Evolutionary conservation across 129 eudicot species (phyloP).

Genomic region (Oenanthe sinensis): DNA sequence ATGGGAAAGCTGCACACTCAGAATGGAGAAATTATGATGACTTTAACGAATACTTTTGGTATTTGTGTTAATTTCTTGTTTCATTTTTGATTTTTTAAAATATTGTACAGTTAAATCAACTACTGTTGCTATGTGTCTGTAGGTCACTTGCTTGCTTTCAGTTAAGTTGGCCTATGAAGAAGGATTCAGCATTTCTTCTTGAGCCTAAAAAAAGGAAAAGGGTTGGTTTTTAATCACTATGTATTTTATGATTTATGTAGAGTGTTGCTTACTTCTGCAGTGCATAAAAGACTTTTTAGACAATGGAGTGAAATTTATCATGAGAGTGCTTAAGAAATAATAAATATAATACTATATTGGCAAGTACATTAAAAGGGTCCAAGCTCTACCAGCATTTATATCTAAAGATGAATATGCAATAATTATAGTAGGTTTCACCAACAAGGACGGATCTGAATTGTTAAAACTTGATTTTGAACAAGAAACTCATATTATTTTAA

Average conservation of each 20-base stretch:
- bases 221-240: slow-evolving; percentile 34
- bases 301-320: not conserved
- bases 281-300: not conserved
- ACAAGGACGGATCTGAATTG: not conserved
- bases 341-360: not conserved
- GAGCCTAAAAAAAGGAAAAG: slow-evolving; percentile 56
- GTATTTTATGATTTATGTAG: not conserved
- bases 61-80: not conserved
- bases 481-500: not conserved
- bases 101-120: not conserved
- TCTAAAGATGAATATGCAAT: not conserved
- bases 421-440: not conserved
- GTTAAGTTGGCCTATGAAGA: slow-evolving; percentile 84
- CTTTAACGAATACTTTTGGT: slow-evolving; percentile 98
- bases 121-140: not conserved
- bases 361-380: not conserved
- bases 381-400: not conserved
- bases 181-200: slow-evolving; percentile 57
- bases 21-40: slow-evolving; percentile 97
- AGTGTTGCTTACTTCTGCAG: not conserved
- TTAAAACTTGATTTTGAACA: not conserved
- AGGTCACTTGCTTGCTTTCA: slow-evolving; percentile 91
- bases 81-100: not conserved
- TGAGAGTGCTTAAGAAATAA: not conserved
- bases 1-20: slow-evolving; percentile 95